phyloP scores from a whole-genome alignment of 768 basidiomycete species.

The Russula olivacea region DNA sequence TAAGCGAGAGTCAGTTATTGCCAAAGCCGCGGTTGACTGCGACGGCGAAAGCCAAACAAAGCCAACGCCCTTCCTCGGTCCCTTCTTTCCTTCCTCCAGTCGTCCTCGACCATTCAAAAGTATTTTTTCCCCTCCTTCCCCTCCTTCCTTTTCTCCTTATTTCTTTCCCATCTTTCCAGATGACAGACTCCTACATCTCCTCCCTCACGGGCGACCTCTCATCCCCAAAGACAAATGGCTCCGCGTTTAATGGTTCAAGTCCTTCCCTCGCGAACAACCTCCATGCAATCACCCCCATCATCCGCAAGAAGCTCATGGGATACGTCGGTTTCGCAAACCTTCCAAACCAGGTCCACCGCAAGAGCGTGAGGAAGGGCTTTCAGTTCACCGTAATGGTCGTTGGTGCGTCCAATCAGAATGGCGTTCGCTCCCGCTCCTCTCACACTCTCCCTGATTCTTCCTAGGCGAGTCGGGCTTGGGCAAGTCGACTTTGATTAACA shows the following conservation, averaged over 20 bases:
- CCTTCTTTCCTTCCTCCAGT: slow-evolving; percentile 45
- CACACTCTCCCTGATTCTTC: slow-evolving; percentile 5
- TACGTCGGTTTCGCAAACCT: slow-evolving; percentile 97
- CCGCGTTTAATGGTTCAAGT: slow-evolving; percentile 54
- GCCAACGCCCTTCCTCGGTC: slow-evolving; percentile 28
- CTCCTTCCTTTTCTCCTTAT: slow-evolving; percentile 18
- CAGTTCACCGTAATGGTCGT: slow-evolving; percentile 99
- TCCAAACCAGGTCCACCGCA: slow-evolving; percentile 98
- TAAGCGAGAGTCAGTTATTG: slow-evolving; percentile 35
- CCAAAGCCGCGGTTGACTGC: slow-evolving; percentile 47
- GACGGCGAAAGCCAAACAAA: slow-evolving; percentile 33
- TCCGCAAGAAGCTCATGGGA: slow-evolving; percentile 90
- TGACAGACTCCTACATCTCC: slow-evolving; percentile 72
- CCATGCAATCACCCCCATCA: slow-evolving; percentile 36
- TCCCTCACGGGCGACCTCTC: slow-evolving; percentile 57
- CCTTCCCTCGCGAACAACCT: slow-evolving; percentile 43
- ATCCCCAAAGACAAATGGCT: slow-evolving; percentile 49
- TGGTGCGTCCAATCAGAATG: slow-evolving; percentile 53
- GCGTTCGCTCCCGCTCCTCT: slow-evolving; percentile 16
- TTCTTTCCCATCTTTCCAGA: slow-evolving; percentile 36
- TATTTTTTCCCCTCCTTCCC: slow-evolving; percentile 27
- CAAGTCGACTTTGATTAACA: slow-evolving; percentile 98
- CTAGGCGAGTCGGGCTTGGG: slow-evolving; percentile 96
- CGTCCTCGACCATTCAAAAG: slow-evolving; percentile 42
- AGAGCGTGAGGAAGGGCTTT: slow-evolving; percentile 97